Evolutionary conservation across 768 basidiomycete genomes (phyloP), one percentile per base, ranked within the genome.

Genomic region (Phylloporus scabripes): DNA sequence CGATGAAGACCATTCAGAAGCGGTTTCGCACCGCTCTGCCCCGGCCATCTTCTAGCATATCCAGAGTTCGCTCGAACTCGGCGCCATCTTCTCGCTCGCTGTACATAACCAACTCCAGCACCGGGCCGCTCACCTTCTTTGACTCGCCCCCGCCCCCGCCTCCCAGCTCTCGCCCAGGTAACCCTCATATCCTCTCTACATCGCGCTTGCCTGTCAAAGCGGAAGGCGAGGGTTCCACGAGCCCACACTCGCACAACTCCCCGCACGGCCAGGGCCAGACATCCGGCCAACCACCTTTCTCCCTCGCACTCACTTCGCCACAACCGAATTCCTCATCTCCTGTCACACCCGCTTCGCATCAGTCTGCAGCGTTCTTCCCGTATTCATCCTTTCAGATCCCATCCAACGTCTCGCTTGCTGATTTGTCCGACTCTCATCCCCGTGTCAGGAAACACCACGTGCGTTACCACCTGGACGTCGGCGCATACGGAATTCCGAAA

Each of bases 401-500:
- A 18, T 62, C 58, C 36, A 60, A 61, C 44, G 56, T 62, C 24
- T 56, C 64, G 7, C 47, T 61, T 1, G 42, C 63, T 33, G 67
- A 44, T 47, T 62, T 51, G 33, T 64, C 53, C 14, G 62, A 60
- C 34, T 63, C 63, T 37, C 63, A 60, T 39, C 65, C 62, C 32
- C 62, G 58, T 37, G 51, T 60, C 46, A 69, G 69, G 60, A 61
- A 65, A 41, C 61, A 64, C 21, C 58, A 59, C 42, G 61, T 60
- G 54, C 61, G 73, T 31, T 78, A 73, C 55, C 73, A 78, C 53
- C 75, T 93, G 31, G 83, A 89, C 43, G 81, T 84, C 12, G 90
- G 86, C 14, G 89, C 89, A 11, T 92, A 88, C 56, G 92, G 92
- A 5, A 87, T 92, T 44, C 83, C 92, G 0, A 94, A 94, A 65